phyloP scores from a whole-genome alignment of 2,329 filamentous ascomycete genomes.

The Colletotrichum cordylinicola region DNA sequence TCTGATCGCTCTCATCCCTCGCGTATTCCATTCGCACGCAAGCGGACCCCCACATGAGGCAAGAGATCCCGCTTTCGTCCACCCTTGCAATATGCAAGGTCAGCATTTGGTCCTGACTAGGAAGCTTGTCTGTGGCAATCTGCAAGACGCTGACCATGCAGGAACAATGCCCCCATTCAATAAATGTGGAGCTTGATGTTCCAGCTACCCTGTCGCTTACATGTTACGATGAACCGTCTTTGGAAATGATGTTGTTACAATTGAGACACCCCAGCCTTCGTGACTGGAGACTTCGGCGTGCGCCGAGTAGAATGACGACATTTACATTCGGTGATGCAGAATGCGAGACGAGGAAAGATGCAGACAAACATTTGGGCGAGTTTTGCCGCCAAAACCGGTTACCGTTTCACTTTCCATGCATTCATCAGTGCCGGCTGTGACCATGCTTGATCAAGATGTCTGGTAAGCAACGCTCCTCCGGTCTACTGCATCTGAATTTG shows the following conservation, averaged over 20 bases:
- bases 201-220: neutral
- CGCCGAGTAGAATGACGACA: neutral
- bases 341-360: no score
- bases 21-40: neutral
- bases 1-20: no score
- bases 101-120: neutral
- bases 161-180: neutral
- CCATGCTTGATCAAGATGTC: neutral
- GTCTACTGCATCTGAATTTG: neutral
- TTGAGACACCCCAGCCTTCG: neutral
- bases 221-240: neutral
- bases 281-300: neutral
- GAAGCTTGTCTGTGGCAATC: neutral
- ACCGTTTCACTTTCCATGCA: neutral
- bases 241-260: neutral
- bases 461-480: neutral
- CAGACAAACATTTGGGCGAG: neutral
- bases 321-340: neutral
- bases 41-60: neutral
- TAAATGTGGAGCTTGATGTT: neutral
- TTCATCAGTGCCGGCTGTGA: neutral
- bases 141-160: neutral
- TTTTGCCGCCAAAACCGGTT: neutral
- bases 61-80: neutral
- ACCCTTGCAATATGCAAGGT: neutral